Evolutionary conservation across 2,329 filamentous ascomycete species (phyloP).

Genomic region (Thermoascus crustaceus): DNA sequence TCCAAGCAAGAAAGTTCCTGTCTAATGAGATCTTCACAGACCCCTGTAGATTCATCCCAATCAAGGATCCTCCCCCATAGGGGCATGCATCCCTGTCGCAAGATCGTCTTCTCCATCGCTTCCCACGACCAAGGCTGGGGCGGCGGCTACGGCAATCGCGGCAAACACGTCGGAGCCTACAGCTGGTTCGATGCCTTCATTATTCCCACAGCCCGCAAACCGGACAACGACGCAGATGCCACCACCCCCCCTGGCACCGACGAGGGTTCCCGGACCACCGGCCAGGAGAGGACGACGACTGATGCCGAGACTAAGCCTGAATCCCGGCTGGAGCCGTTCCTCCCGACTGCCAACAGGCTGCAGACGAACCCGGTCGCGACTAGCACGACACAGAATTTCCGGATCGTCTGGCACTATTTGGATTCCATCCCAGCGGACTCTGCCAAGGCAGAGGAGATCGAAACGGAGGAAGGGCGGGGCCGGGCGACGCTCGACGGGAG

Average conservation of each 20-base stretch:
- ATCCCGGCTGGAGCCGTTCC: constrained; percentile 17
- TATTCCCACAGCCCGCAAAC: constrained; percentile 11
- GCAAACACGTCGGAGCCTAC: constrained; percentile 24
- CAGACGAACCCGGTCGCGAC: constrained; percentile 23
- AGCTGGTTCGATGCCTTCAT: constrained; percentile 34
- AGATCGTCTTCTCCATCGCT: constrained; percentile 27
- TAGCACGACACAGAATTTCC: constrained; percentile 14
- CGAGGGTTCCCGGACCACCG: constrained; percentile 11
- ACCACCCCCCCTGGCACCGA: no score
- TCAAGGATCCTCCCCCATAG: constrained; percentile 25
- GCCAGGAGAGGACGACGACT: constrained; percentile 9
- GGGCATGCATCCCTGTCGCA: constrained; percentile 29
- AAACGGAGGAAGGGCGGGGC: constrained; percentile 24
- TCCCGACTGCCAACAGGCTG: constrained; percentile 22
- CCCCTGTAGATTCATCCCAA: constrained; percentile 9
- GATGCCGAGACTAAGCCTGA: constrained; percentile 7
- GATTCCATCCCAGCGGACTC: constrained; percentile 25
- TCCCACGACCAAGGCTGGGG: constrained; percentile 32
- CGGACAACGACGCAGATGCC: neutral
- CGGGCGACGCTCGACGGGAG: constrained; percentile 27
- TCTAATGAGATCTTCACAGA: constrained; percentile 7
- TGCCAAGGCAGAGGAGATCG: constrained; percentile 23
- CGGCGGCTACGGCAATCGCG: constrained; percentile 7
- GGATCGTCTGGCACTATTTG: constrained; percentile 28
- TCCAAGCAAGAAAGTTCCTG: no score